phyloP scores from a whole-genome alignment of 2,329 filamentous ascomycete genomes.

The Phoma herbarum region DNA sequence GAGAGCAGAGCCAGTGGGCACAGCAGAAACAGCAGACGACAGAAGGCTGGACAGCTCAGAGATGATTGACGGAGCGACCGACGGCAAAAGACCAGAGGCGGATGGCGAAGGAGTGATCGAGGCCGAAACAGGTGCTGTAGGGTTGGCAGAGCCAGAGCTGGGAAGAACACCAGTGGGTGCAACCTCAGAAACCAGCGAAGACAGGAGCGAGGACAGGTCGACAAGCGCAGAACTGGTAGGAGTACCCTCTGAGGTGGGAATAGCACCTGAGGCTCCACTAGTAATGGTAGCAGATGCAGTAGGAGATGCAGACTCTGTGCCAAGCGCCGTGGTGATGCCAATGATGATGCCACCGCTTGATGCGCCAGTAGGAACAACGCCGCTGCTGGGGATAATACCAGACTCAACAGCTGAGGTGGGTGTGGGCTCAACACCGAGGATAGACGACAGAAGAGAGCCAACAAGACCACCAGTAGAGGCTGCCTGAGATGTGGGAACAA shows the following conservation, averaged over 20 bases:
- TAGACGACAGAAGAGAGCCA: slow-evolving; percentile 24
- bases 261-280: slow-evolving; percentile 25
- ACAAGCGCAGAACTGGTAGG: slow-evolving; percentile 24
- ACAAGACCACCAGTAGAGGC: slow-evolving; percentile 23
- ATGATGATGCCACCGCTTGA: slow-evolving; percentile 41
- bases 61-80: slow-evolving; percentile 27
- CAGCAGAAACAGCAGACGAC: slow-evolving; percentile 29
- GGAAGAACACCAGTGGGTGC: slow-evolving; percentile 20
- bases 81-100: slow-evolving; percentile 28
- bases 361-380: slow-evolving; percentile 35
- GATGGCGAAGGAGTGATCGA: slow-evolving; percentile 24
- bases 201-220: slow-evolving; percentile 28
- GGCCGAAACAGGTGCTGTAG: slow-evolving; percentile 14
- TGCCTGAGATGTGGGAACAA: background rate
- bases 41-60: slow-evolving; percentile 29
- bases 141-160: slow-evolving; percentile 28
- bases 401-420: slow-evolving; percentile 30
- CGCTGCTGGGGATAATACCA: slow-evolving; percentile 34
- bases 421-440: slow-evolving; percentile 25
- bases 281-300: slow-evolving; percentile 23
- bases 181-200: slow-evolving; percentile 34
- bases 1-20: slow-evolving; percentile 29
- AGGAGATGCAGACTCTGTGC: slow-evolving; percentile 27
- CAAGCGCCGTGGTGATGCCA: slow-evolving; percentile 49
- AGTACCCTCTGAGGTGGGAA: slow-evolving; percentile 33